Evolutionary conservation across 1,139 yeast genomes (phyloP).

Genomic region (Wickerhamomyces sp.): DNA sequence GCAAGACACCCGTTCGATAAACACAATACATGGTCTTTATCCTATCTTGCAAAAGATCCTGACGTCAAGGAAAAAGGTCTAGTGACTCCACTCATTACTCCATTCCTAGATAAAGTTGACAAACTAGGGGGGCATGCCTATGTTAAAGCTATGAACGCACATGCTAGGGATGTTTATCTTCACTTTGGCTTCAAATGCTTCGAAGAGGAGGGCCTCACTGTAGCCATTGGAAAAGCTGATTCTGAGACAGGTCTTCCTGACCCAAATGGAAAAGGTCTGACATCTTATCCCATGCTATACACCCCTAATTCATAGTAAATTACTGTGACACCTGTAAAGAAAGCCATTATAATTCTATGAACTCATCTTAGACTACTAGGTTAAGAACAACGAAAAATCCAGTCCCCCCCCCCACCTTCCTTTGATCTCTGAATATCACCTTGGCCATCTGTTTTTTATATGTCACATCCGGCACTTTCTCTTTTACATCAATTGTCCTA

Average conservation of each 20-base stretch:
- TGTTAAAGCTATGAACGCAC: constrained; percentile 14
- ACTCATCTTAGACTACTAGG: too few species aligned
- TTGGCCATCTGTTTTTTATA: too few species aligned
- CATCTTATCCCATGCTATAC: constrained; percentile 10
- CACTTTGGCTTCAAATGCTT: constrained; percentile 17
- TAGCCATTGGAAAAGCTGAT: constrained; percentile 10
- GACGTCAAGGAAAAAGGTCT: constrained; percentile 8
- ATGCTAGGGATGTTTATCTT: constrained; percentile 17
- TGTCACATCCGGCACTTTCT: too few species aligned
- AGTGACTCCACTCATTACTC: constrained; percentile 15
- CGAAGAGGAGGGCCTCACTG: constrained; percentile 4
- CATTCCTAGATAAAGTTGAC: constrained; percentile 5
- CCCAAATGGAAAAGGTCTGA: constrained; percentile 8
- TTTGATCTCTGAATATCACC: too few species aligned
- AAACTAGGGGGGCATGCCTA: constrained; percentile 11
- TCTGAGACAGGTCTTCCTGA: constrained; percentile 3
- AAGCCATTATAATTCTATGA: too few species aligned
- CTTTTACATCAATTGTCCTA: too few species aligned
- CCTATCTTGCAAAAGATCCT: constrained; percentile 15
- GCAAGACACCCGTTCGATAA: too few species aligned
- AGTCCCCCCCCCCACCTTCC: too few species aligned
- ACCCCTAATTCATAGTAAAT: too few species aligned
- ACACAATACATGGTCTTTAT: constrained; percentile 13
- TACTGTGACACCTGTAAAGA: too few species aligned
- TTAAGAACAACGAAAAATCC: too few species aligned